Evolutionary conservation across 1,284 basidiomycete genomes (phyloP).

Genomic region (Heterobasidion annosum): DNA sequence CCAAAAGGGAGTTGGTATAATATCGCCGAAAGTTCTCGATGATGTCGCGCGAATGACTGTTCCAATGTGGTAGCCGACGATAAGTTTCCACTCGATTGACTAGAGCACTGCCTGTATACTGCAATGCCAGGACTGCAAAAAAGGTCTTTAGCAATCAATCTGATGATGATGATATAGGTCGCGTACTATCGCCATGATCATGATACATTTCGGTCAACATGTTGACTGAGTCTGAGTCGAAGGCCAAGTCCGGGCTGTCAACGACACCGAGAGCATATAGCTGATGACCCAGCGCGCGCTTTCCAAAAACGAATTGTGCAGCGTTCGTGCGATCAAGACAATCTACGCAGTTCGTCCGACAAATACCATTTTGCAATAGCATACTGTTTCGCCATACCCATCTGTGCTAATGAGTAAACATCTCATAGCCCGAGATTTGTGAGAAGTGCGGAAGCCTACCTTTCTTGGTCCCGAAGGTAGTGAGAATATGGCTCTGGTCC

Average conservation of each 20-base stretch:
- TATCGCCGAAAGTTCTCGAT: conserved; percentile 95
- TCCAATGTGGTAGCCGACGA: conserved; percentile 94
- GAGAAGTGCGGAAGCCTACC: conserved; percentile 22
- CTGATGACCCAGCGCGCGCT: conserved; percentile 92
- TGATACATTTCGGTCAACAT: conserved; percentile 99
- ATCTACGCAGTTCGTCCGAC: conserved; percentile 90
- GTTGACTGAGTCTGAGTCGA: conserved; percentile 94
- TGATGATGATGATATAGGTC: too few species aligned
- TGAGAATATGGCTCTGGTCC: conserved; percentile 73
- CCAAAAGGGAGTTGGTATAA: conserved; percentile 91
- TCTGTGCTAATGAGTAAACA: neutral
- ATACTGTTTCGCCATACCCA: conserved; percentile 55
- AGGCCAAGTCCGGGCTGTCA: conserved; percentile 76
- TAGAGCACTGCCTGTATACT: conserved; percentile 94
- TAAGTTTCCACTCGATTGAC: conserved; percentile 98
- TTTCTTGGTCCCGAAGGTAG: conserved; percentile 38
- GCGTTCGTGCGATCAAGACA: conserved; percentile 98
- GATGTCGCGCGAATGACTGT: conserved; percentile 94
- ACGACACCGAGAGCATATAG: conserved; percentile 91
- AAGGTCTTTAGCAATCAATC: conserved; percentile 1
- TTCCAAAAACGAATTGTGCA: conserved; percentile 96
- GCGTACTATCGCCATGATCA: conserved; percentile 87
- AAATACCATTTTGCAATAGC: conserved; percentile 85
- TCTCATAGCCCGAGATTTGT: neutral
- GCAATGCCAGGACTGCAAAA: conserved; percentile 78